Evolutionary conservation across 2,329 filamentous ascomycete genomes (phyloP), one percentile per base, ranked within the genome.

Genomic region (Diaporthe helianthi): DNA sequence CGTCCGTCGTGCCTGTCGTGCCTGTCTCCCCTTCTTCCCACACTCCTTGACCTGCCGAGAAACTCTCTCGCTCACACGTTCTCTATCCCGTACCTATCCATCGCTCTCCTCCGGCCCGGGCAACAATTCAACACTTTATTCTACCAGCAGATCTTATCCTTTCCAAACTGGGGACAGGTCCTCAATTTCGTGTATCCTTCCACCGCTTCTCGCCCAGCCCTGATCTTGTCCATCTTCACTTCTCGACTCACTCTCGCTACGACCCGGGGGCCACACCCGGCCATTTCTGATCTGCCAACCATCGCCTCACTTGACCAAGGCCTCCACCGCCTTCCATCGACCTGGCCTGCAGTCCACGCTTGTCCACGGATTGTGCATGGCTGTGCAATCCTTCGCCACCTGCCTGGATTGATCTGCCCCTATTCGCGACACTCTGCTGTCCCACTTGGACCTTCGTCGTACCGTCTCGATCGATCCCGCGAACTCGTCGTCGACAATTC

Each of bases 161-260:
- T 71, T 60, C 70, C 47, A 51, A 65, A 64, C 63, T 67, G 70
- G 63, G 70, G 70, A 71, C 70, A 67, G 70, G 70, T 71, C 70
- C 70, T 71, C 70, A 60, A 63, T 41, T 53, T 47, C 61, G 61
- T 22, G 60, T 65, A 69, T 49, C 49, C 53, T 68, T 51, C 38
- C 22, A 67, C 53, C 52, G 64, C 53, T 29, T 64, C 54, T 29
- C 46, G 24, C 52, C 33, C 58, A 51, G 47, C 33, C 29, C 60
- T 49, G 49, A n/a, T 29, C n/a, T 54, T 46, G 55, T 17, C 52
- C 29, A 61, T 53, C 65, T 68, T 68, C 49, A 53, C 31, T 49
- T 54, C 60, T 64, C 49, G 15, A 33, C 61, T 63, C 17, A n/a
- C 24, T 58, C 31, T 49, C 41, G 19, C 41, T 19, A 29, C 36